phyloP scores from a whole-genome alignment of 768 basidiomycete genomes.

The Termitomyces sp. region DNA sequence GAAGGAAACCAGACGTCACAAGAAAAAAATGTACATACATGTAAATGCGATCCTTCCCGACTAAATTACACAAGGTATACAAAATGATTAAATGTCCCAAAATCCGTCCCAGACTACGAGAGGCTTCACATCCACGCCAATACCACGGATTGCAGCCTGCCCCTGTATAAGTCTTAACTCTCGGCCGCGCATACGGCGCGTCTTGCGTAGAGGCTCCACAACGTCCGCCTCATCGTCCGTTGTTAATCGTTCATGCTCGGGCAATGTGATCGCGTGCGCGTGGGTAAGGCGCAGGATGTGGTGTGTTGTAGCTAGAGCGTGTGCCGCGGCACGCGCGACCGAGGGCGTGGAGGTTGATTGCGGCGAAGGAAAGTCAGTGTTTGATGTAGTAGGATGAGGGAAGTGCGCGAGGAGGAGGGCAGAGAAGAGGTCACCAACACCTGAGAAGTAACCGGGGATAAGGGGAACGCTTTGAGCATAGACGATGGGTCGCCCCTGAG shows the following conservation, averaged over 20 bases:
- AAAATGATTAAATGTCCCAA: constrained; percentile 23
- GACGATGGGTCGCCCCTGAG: constrained; percentile 27
- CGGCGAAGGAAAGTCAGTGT: background rate
- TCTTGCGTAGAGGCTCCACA: constrained; percentile 56
- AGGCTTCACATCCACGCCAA: constrained; percentile 26
- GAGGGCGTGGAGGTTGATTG: constrained; percentile 19
- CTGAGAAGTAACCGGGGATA: constrained; percentile 89
- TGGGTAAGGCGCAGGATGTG: constrained; percentile 65
- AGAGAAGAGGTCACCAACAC: constrained; percentile 96
- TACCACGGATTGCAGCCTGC: constrained; percentile 58
- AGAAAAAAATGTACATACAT: background rate
- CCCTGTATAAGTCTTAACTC: constrained; percentile 84
- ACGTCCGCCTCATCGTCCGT: constrained; percentile 79
- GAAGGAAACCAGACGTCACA: background rate
- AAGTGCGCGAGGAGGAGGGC: constrained; percentile 84
- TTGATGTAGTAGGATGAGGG: background rate
- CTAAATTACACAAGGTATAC: background rate
- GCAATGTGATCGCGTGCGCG: constrained; percentile 46
- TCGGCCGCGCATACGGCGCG: constrained; percentile 73
- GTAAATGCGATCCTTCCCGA: background rate
- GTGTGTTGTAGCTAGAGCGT: constrained; percentile 71
- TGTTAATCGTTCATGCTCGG: constrained; percentile 49
- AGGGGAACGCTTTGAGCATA: constrained; percentile 71
- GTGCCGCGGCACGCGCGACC: constrained; percentile 57
- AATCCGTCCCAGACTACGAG: constrained; percentile 43